These are phyloP conservation scores for Trichoderma lentiforme DNA, from an alignment of 2,329 filamentous ascomycete genomes.

Conservation along the genomic window DNA sequence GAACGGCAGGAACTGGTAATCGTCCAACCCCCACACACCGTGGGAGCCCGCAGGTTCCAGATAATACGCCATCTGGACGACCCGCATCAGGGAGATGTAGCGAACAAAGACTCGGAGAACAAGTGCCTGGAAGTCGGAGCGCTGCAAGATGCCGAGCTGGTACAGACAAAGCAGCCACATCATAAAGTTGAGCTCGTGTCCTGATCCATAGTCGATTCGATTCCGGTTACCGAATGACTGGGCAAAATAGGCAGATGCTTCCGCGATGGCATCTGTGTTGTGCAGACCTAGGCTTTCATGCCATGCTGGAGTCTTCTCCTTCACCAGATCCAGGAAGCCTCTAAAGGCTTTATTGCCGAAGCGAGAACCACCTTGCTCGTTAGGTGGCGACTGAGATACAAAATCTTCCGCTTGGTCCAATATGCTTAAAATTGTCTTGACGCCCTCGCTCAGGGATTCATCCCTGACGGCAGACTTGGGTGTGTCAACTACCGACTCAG, in stretches of 20 bases:
- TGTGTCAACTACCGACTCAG: slow-evolving; percentile 72
- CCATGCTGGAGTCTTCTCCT: slow-evolving; percentile 57
- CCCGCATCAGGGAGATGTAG: slow-evolving; percentile 84
- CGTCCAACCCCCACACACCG: slow-evolving; percentile 95
- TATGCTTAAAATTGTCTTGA: slow-evolving; percentile 65
- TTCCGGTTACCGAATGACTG: slow-evolving; percentile 82
- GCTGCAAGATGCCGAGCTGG: slow-evolving; percentile 64
- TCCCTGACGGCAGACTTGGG: slow-evolving; percentile 60
- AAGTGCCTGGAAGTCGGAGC: slow-evolving; percentile 67
- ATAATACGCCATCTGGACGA: slow-evolving; percentile 88
- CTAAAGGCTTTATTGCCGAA: slow-evolving; percentile 95
- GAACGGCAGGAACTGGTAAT: slow-evolving; percentile 96
- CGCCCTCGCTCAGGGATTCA: slow-evolving; percentile 55
- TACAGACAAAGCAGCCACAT: slow-evolving; percentile 96
- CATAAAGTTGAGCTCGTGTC: slow-evolving; percentile 95
- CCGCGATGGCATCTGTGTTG: slow-evolving; percentile 55
- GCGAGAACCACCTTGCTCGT: slow-evolving; percentile 82
- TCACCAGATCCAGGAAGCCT: slow-evolving; percentile 69
- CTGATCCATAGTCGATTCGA: slow-evolving; percentile 93
- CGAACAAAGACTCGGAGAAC: slow-evolving; percentile 75
- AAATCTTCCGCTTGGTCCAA: slow-evolving; percentile 67
- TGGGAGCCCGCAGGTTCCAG: slow-evolving; percentile 95
- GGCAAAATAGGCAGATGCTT: slow-evolving; percentile 75
- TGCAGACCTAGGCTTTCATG: slow-evolving; percentile 58
- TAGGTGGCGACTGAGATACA: slow-evolving; percentile 67